Conservation (phyloP, 2,329 filamentous ascomycete genomes). For the Penicillium sp. region DNA sequence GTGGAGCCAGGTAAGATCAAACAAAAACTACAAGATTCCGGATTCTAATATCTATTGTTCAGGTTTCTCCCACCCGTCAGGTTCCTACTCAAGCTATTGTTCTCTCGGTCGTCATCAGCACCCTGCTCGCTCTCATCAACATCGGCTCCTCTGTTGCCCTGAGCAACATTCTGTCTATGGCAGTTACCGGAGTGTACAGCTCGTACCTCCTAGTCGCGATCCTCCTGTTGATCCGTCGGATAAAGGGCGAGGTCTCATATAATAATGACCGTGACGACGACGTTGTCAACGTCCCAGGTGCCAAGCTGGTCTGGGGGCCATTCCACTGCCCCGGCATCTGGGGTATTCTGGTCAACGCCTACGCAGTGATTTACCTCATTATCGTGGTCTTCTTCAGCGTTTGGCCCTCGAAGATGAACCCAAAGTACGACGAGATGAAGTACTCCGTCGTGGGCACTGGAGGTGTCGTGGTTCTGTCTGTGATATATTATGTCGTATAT, state of each 20-base stretch:
- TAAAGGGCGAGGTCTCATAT: slow-evolving; percentile 18
- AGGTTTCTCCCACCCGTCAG: slow-evolving; percentile 22
- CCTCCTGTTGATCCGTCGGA: slow-evolving; percentile 27
- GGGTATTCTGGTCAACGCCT: slow-evolving; percentile 42
- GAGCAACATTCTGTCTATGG: slow-evolving; percentile 32
- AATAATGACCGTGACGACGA: slow-evolving; percentile 14
- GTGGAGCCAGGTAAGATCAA: slow-evolving; percentile 23
- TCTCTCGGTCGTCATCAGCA: slow-evolving; percentile 24
- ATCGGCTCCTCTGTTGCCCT: slow-evolving; percentile 30
- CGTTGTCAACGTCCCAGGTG: slow-evolving; percentile 24
- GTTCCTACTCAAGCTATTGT: slow-evolving; percentile 25
- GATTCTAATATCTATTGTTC: no score
- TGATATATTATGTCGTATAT: slow-evolving; percentile 37
- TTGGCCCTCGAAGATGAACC: slow-evolving; percentile 40
- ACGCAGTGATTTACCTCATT: slow-evolving; percentile 43
- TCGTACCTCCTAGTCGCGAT: slow-evolving; percentile 27
- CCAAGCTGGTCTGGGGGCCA: slow-evolving; percentile 28
- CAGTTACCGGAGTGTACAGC: slow-evolving; percentile 29
- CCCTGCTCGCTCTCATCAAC: slow-evolving; percentile 32
- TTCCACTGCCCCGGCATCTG: slow-evolving; percentile 28
- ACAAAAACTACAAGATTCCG: no score
- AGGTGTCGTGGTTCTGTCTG: slow-evolving; percentile 37
- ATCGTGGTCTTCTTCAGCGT: slow-evolving; percentile 47
- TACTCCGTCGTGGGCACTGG: slow-evolving; percentile 42
- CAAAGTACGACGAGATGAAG: slow-evolving; percentile 45